phyloP scores from a whole-genome alignment of 768 basidiomycete genomes.

The Rhizopogon vulgaris region DNA sequence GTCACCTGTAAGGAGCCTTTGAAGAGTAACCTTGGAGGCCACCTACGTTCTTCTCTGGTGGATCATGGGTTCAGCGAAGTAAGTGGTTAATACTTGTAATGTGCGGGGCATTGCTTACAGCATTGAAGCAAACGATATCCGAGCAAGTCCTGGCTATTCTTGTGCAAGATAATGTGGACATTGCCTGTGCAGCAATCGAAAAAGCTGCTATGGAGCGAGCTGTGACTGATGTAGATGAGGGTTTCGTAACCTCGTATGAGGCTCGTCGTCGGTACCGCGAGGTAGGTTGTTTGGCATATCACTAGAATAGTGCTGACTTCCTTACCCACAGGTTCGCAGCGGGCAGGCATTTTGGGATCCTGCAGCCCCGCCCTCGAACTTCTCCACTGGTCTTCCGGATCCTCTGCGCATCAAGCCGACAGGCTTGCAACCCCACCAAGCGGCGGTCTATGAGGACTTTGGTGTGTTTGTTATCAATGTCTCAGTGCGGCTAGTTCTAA shows the following conservation, averaged over 20 bases:
- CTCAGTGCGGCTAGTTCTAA: neutral
- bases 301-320: neutral
- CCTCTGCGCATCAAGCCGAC: slow-evolving; percentile 77
- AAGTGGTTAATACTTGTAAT: slow-evolving; percentile 9
- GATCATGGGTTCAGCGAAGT: slow-evolving; percentile 92
- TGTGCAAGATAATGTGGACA: slow-evolving; percentile 88
- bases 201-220: slow-evolving; percentile 98
- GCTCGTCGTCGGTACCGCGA: slow-evolving; percentile 82
- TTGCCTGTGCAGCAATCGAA: slow-evolving; percentile 91
- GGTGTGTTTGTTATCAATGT: slow-evolving; percentile 34
- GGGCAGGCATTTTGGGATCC: slow-evolving; percentile 89
- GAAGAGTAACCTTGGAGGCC: slow-evolving; percentile 84
- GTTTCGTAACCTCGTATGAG: slow-evolving; percentile 77
- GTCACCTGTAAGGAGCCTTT: slow-evolving; percentile 98
- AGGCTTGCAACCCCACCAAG: slow-evolving; percentile 78
- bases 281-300: slow-evolving; percentile 31
- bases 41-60: slow-evolving; percentile 74
- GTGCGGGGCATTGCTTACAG: slow-evolving; percentile 7
- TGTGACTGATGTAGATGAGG: slow-evolving; percentile 87
- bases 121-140: slow-evolving; percentile 56
- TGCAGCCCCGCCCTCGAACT: slow-evolving; percentile 61
- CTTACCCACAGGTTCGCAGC: slow-evolving; percentile 45
- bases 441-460: slow-evolving; percentile 94
- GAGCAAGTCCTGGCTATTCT: slow-evolving; percentile 77
- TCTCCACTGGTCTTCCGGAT: slow-evolving; percentile 75